Evolutionary conservation across 225 moss, liverwort and hornwort species (phyloP), one percentile per base, ranked within the genome.

Genomic region (Pseudisothecium myosuroides): DNA sequence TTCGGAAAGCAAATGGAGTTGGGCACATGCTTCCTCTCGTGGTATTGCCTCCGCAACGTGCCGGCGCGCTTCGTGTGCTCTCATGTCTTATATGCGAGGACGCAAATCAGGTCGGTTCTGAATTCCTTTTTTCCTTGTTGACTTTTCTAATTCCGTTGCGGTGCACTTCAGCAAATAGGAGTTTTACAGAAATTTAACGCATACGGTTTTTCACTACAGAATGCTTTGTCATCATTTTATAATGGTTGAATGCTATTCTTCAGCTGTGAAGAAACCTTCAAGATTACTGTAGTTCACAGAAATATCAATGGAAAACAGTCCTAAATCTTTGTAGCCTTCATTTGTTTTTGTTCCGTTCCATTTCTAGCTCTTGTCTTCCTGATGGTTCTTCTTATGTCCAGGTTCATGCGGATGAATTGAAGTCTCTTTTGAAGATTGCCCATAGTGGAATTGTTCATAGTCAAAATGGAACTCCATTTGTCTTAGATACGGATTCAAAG

Each of bases 81-180:
- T 95, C 95, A 59, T 94, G 95, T 90, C 96, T 97, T 81, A 96
- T 97, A 87, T 93, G 94, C 86, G 97, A 97, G 85, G 97, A 97
- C 81, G 34, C 82, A 55, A 94, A 88, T 85, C 97, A 97, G 97
- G 97, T 95, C 39, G 79, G 76, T 50, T 49, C 71, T 85, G 87
- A 29, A 45, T 61, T 84, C 21, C 54, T 79, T 72, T 15, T 47
- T 41, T 78, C 36, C 71, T 85, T 61, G 14, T 84, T 55, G 84
- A 45, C 79, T 64, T 69, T 83, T 63, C 55, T 66, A 76, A 65
- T 75, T 82, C 17, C n/a, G 22, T 90, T 28, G 81, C 41, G 27
- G 41, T 60, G 60, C 61, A 62, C 88, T 76, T 31, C 73, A 87
- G 60, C 71, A 77, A 22, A 22, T 45, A 66, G 21, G 32, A 49